Percentiles rank a stretch among this genome's conserved stretches.
These are phyloP conservation scores for Phanerochaete carnosa DNA, from an alignment of 768 basidiomycete genomes.

Conservation along the genomic window DNA sequence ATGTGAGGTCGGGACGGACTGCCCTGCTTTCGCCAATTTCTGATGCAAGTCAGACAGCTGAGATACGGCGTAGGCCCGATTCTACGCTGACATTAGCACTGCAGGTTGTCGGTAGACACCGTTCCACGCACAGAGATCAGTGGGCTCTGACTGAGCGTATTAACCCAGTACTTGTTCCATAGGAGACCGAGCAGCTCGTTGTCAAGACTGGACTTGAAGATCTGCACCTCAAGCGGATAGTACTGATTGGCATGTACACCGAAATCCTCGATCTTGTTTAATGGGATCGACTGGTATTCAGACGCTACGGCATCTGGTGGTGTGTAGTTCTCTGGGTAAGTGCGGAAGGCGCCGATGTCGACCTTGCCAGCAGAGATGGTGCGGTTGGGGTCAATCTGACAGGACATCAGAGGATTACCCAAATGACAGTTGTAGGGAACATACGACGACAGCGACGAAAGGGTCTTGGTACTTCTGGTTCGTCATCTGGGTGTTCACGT, in stretches of 20 bases:
- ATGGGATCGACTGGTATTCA: conserved; percentile 94
- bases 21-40: conserved; percentile 77
- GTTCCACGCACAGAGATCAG: conserved; percentile 71
- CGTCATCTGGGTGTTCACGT: conserved; percentile 94
- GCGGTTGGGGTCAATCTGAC: conserved; percentile 93
- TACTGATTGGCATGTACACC: conserved; percentile 98
- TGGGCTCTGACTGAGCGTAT: conserved; percentile 91
- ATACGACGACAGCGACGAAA: conserved; percentile 93
- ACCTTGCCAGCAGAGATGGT: conserved; percentile 98
- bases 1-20: conserved; percentile 53
- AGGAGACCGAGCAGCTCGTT: conserved; percentile 82
- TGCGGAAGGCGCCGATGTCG: conserved; percentile 98
- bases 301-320: conserved; percentile 67
- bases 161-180: conserved; percentile 99
- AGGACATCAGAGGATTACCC: neutral
- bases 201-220: conserved; percentile 92
- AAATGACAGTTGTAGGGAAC: conserved; percentile 26
- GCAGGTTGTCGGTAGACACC: neutral
- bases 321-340: conserved; percentile 93
- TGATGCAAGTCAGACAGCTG: conserved; percentile 88
- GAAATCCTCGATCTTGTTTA: conserved; percentile 98
- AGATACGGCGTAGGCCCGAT: conserved; percentile 89
- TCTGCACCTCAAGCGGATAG: conserved; percentile 90
- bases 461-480: conserved; percentile 96
- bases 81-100: conserved; percentile 45